Percentiles rank a stretch among this genome's conserved stretches.
Conservation (phyloP, 2,329 filamentous ascomycete species). For the Ceratocystiopsis sp. region DNA sequence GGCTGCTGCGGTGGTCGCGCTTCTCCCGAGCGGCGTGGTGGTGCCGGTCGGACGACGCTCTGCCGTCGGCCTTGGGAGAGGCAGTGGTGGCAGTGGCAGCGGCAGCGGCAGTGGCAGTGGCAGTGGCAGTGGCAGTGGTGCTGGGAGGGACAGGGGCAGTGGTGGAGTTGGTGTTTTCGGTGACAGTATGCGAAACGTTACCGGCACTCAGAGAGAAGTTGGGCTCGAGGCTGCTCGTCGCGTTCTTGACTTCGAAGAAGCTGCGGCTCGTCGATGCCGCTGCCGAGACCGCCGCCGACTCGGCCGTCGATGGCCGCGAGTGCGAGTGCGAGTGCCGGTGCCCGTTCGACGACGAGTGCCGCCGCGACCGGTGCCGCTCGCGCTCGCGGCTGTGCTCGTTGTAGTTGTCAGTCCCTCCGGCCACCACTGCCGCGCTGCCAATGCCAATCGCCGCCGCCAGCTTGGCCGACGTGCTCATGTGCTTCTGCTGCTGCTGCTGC, state of each 20-base stretch:
- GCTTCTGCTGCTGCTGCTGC: too few relatives aligned
- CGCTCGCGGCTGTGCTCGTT: too few relatives aligned
- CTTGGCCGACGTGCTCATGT: too few relatives aligned
- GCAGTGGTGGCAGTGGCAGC: too few relatives aligned
- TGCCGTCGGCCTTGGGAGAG: too few relatives aligned
- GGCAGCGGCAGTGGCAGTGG: too few relatives aligned
- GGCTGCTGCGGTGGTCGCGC: too few relatives aligned
- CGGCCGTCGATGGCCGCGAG: constrained; percentile 8
- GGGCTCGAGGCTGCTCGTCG: constrained; percentile 13
- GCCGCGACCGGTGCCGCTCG: constrained; percentile 3
- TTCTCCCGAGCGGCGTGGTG: too few relatives aligned
- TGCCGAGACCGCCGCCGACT: constrained; percentile 3
- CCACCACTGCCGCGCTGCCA: constrained; percentile 5
- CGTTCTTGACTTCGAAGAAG: constrained; percentile 16
- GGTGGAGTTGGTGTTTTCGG: background rate
- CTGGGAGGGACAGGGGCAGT: too few relatives aligned
- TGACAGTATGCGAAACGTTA: constrained; percentile 8
- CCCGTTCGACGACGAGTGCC: constrained; percentile 9
- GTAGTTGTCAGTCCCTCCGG: constrained; percentile 8
- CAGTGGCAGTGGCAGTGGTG: too few relatives aligned
- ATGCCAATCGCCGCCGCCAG: too few relatives aligned
- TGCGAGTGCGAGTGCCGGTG: constrained; percentile 3
- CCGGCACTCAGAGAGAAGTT: constrained; percentile 18
- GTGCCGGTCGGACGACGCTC: too few relatives aligned
- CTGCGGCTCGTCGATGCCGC: constrained; percentile 11